Conservation (phyloP, 2,329 filamentous ascomycete species). For the Cadophora sp. region DNA sequence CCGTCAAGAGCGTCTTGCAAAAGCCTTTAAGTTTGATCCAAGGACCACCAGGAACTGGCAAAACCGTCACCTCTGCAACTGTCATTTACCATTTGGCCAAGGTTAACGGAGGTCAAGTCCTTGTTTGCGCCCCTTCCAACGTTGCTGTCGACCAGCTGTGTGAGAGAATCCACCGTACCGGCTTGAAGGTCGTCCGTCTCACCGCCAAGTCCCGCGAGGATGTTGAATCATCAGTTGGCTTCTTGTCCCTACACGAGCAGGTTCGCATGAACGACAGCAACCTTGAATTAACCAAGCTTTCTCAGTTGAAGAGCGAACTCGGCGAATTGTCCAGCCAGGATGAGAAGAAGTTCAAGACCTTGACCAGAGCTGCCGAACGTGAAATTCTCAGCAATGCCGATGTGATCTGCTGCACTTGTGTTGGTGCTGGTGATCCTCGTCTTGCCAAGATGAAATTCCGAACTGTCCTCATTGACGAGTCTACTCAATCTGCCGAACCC, state of each 20-base stretch:
- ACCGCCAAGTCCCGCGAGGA: slow-evolving; percentile 99
- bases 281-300: slow-evolving; percentile 88
- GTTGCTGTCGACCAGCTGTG: slow-evolving; percentile 98
- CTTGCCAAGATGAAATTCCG: slow-evolving; percentile 98
- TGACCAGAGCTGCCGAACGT: slow-evolving; percentile 91
- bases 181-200: slow-evolving; percentile 93
- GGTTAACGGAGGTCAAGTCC: slow-evolving; percentile 90
- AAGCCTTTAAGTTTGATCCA: slow-evolving; percentile 96
- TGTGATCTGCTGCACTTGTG: slow-evolving; percentile 98
- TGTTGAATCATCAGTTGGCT: slow-evolving; percentile 97
- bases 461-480: slow-evolving; percentile 97
- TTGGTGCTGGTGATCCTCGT: slow-evolving; percentile 94
- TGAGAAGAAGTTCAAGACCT: slow-evolving; percentile 97
- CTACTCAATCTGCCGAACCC: slow-evolving; percentile 95
- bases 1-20: slow-evolving; percentile 93
- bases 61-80: slow-evolving; percentile 97
- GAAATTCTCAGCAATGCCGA: slow-evolving; percentile 96
- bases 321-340: slow-evolving; percentile 94
- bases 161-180: slow-evolving; percentile 93
- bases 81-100: slow-evolving; percentile 98
- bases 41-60: slow-evolving; percentile 94
- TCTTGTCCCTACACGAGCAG: slow-evolving; percentile 94
- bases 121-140: slow-evolving; percentile 97
- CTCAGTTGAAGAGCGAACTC: slow-evolving; percentile 88
- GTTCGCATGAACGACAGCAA: slow-evolving; percentile 98